Base-by-base conservation (phyloP, 169 alveolate genomes). In the Perkinsus olseni region DNA sequence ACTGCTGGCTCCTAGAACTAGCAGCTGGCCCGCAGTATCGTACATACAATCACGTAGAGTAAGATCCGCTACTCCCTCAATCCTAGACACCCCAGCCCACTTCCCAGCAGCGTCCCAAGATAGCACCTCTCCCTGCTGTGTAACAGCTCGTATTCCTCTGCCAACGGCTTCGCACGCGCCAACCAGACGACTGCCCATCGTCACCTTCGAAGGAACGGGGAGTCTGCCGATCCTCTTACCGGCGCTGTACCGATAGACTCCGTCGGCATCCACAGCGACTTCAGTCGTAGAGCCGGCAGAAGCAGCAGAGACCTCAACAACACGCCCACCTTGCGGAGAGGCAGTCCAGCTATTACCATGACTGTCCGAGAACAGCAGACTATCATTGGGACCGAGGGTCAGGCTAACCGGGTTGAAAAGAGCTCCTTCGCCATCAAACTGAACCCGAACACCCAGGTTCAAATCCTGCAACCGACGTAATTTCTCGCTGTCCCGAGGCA, bases 391-490 rank as follows among this genome's bases (percentile, higher is more conserved):
- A 24, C 82, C 82, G 31, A 62, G 82, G 10, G 82, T 62, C 36
- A 62, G 82, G 34, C 82, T 62, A 4, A 62, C 82, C 82, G 82
- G 82, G 31, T 62, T 62, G 82, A 62, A 62, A 0, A 62, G 13
- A 62, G 82, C 17, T 24, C 82, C 82, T 24, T 62, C 82, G 8
- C 82, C 82, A 28, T 62, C 82, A 62, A 62, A 62, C 82, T 62
- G 82, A 62, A 62, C 82, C 82, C 82, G 82, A 62, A 62, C 82
- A 62, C 82, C 82, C 82, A 62, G 82, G 82, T 62, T 62, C 82
- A 62, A 62, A 13, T 24, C 82, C 82, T 62, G 82, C 82, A 62
- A 24, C 82, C 31, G 82, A 13, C 82, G 82, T 62, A 62, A 62
- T 62, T 62, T 62, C 82, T 62, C 82, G 31, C 82, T 62, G 31